A percentile compares a stretch with the other conserved stretches of the same genome.
Conservation (phyloP, 176 grass and related monocot species). For the Tillandsia leiboldiana region DNA sequence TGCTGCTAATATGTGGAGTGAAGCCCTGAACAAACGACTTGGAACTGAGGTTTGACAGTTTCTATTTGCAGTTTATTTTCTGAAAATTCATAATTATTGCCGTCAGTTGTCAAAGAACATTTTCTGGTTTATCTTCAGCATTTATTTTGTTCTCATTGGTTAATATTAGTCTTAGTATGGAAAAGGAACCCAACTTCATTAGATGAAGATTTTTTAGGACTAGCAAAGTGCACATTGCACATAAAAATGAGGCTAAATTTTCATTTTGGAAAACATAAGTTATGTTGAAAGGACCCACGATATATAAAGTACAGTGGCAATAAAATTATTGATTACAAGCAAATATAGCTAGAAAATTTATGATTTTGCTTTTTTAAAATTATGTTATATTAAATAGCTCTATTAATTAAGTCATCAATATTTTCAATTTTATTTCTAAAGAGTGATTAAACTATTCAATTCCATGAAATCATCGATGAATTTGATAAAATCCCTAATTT, state of each 20-base stretch:
- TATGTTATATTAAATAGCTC: no score
- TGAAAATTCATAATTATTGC: neutral
- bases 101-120: neutral
- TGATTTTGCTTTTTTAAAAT: no score
- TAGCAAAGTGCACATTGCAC: neutral
- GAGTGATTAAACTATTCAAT: no score
- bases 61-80: conserved; percentile 7
- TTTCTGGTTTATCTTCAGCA: neutral
- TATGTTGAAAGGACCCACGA: no score
- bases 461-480: no score
- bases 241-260: neutral
- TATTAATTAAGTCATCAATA: no score
- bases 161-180: neutral
- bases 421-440: no score
- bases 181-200: neutral
- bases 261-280: neutral
- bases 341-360: no score
- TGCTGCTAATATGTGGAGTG: conserved; percentile 81
- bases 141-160: neutral
- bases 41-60: conserved; percentile 62
- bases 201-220: neutral
- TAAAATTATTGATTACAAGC: no score
- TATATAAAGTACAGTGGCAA: no score
- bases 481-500: no score
- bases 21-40: conserved; percentile 94